Percentiles rank a stretch among this genome's conserved stretches.
These are phyloP conservation scores for Fonsecaea monophora DNA, from an alignment of 2,329 filamentous ascomycete genomes.

Conservation along the genomic window DNA sequence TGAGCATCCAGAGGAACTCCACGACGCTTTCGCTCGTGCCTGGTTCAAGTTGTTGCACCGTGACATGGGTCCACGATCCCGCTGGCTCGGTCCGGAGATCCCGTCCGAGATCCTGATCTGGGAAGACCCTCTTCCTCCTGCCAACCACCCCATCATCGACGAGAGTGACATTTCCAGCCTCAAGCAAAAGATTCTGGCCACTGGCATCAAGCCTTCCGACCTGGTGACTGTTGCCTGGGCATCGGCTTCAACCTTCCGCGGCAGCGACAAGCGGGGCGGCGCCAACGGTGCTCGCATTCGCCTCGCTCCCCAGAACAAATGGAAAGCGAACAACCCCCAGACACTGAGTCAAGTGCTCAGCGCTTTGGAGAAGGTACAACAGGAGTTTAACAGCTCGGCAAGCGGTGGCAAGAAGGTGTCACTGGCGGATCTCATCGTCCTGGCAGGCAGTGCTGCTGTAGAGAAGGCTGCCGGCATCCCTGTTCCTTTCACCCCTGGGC, in stretches of 20 bases:
- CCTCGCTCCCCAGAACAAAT: slow-evolving; percentile 73
- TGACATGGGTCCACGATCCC: slow-evolving; percentile 74
- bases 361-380: slow-evolving; percentile 69
- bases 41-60: slow-evolving; percentile 87
- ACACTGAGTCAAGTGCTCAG: slow-evolving; percentile 68
- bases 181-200: slow-evolving; percentile 71
- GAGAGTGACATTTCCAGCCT: slow-evolving; percentile 68
- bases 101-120: slow-evolving; percentile 73
- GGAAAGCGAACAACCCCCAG: slow-evolving; percentile 75
- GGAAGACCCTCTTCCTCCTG: slow-evolving; percentile 74
- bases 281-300: slow-evolving; percentile 81
- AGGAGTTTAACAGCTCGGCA: slow-evolving; percentile 65
- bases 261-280: slow-evolving; percentile 80
- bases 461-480: slow-evolving; percentile 72
- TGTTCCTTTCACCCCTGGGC: slow-evolving; percentile 76
- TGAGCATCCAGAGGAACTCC: slow-evolving; percentile 71
- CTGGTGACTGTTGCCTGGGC: slow-evolving; percentile 73
- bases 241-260: slow-evolving; percentile 74
- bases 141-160: slow-evolving; percentile 64
- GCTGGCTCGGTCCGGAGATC: slow-evolving; percentile 77
- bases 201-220: slow-evolving; percentile 66
- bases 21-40: slow-evolving; percentile 72
- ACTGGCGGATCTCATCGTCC: slow-evolving; percentile 78
- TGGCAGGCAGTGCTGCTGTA: slow-evolving; percentile 72
- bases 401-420: slow-evolving; percentile 74